These are phyloP conservation scores for Coelastrella sp. DNA, from an alignment of 139 green algal species.

Conservation along the genomic window DNA sequence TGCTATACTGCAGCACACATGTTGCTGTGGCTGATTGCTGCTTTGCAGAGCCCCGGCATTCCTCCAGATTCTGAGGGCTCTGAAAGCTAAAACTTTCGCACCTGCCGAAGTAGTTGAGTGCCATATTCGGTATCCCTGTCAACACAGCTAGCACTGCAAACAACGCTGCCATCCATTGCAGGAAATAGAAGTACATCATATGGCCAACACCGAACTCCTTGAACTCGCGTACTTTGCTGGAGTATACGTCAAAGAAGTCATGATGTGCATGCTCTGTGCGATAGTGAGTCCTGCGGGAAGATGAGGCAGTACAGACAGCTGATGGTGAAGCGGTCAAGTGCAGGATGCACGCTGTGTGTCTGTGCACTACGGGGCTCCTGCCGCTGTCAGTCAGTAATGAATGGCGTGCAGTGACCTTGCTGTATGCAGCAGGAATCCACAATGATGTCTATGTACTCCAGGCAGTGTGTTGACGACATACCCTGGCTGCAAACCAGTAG, in stretches of 20 bases:
- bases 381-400: background rate
- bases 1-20: no score
- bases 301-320: no score
- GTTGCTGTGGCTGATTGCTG: no score
- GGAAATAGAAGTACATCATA: conserved; percentile 61
- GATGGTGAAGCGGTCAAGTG: background rate
- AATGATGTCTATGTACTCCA: no score
- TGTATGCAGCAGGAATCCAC: no score
- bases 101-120: conserved; percentile 40
- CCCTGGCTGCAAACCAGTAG: background rate
- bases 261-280: conserved; percentile 48
- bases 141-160: conserved; percentile 43
- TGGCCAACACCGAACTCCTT: conserved; percentile 56
- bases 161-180: conserved; percentile 49
- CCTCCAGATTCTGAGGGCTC: no score
- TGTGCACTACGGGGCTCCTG: background rate
- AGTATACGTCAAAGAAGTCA: conserved; percentile 56
- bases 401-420: no score
- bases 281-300: background rate
- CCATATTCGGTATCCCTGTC: conserved; percentile 45
- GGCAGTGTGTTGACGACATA: no score
- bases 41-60: no score
- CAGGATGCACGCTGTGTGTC: background rate
- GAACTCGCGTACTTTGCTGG: conserved; percentile 50
- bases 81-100: background rate